phyloP scores from a whole-genome alignment of 2,329 filamentous ascomycete genomes.

The Clathrospora elynae region DNA sequence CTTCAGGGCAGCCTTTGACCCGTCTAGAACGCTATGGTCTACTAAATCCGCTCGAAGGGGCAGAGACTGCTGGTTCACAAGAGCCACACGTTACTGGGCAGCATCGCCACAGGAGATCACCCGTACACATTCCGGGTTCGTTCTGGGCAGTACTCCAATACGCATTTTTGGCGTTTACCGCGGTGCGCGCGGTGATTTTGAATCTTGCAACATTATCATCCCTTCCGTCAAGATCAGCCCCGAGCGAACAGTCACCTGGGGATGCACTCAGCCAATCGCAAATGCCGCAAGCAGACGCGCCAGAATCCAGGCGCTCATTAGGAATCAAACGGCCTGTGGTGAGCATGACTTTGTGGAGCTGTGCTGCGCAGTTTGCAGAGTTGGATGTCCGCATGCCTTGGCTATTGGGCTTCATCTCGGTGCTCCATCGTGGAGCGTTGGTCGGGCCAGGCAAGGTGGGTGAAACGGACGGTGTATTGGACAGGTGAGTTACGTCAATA shows the following conservation, averaged over 20 bases:
- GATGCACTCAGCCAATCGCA: conserved; percentile 42
- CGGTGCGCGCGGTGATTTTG: conserved; percentile 68
- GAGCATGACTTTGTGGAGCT: conserved; percentile 77
- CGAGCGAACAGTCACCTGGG: conserved; percentile 37
- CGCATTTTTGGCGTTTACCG: conserved; percentile 58
- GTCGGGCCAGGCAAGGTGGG: conserved; percentile 77
- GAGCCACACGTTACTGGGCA: conserved; percentile 22
- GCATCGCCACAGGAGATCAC: conserved; percentile 20
- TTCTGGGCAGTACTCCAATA: conserved; percentile 64
- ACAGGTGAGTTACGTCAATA: conserved; percentile 74
- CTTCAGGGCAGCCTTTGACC: conserved; percentile 40
- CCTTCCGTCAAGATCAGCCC: conserved; percentile 61
- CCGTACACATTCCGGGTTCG: conserved; percentile 39
- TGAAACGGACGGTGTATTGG: conserved; percentile 75
- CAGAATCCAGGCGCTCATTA: conserved; percentile 40
- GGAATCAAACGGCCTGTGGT: conserved; percentile 67
- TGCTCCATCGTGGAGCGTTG: conserved; percentile 75
- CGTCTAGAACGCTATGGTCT: conserved; percentile 64
- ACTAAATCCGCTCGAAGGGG: conserved; percentile 49
- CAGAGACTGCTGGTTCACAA: conserved; percentile 25
- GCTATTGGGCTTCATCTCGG: conserved; percentile 75
- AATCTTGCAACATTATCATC: conserved; percentile 71
- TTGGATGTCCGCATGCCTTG: conserved; percentile 86
- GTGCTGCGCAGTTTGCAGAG: conserved; percentile 73
- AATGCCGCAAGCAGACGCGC: conserved; percentile 33